Percentiles rank a stretch among this genome's conserved stretches.
Evolutionary conservation across 1,284 basidiomycete genomes (phyloP).

Genomic region (Fistulinella cinereoalba): DNA sequence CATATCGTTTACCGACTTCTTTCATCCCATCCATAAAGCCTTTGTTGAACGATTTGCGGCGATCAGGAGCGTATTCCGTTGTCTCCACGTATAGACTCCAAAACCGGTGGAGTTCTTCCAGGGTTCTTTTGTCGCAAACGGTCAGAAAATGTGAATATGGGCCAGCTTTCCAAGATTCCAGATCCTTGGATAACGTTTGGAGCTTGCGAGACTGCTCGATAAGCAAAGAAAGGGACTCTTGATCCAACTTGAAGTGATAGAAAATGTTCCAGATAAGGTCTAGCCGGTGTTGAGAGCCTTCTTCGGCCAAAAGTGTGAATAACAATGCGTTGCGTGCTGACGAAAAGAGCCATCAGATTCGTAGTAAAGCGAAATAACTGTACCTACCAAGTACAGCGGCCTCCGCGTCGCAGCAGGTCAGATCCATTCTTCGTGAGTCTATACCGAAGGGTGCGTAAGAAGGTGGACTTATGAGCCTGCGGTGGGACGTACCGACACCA

Average conservation of each 20-base stretch:
- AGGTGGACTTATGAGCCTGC: not conserved
- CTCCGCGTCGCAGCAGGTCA: slow-evolving; percentile 61
- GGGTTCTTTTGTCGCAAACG: slow-evolving; percentile 40
- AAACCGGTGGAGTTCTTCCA: slow-evolving; percentile 41
- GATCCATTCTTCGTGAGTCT: slow-evolving; percentile 45
- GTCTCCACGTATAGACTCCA: slow-evolving; percentile 41
- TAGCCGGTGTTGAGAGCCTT: slow-evolving; percentile 15
- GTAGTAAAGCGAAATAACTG: too few relatives aligned
- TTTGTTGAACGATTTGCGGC: slow-evolving; percentile 21
- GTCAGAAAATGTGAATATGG: slow-evolving; percentile 40
- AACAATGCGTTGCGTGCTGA: slow-evolving; percentile 43
- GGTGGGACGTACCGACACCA: slow-evolving; percentile 5
- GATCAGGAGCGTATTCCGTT: slow-evolving; percentile 10
- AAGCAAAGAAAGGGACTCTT: slow-evolving; percentile 38
- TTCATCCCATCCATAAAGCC: slow-evolving; percentile 19
- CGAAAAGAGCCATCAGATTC: too few relatives aligned
- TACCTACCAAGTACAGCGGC: slow-evolving; percentile 50
- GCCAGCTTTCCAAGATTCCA: slow-evolving; percentile 44
- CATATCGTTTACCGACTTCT: not conserved
- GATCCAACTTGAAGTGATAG: slow-evolving; percentile 53
- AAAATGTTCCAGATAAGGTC: slow-evolving; percentile 53
- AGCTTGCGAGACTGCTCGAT: slow-evolving; percentile 46
- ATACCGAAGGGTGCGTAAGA: not conserved
- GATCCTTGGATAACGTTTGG: slow-evolving; percentile 31
- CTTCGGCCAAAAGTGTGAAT: slow-evolving; percentile 37